A percentile compares a stretch with the other conserved stretches of the same genome.
Evolutionary conservation across 805 yeast genomes (phyloP).

Genomic region (Martiniozyma abietophila): DNA sequence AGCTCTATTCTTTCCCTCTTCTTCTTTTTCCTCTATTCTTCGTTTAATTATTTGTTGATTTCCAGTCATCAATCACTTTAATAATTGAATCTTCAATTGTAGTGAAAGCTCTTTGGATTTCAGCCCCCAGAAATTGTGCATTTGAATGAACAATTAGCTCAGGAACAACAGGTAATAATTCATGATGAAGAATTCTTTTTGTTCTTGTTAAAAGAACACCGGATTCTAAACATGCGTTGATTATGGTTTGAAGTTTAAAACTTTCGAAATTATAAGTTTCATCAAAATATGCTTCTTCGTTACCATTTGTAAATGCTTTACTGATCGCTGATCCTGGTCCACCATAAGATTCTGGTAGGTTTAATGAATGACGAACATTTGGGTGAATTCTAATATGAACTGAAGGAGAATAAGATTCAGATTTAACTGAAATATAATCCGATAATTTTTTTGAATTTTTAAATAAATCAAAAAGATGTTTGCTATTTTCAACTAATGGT

Average conservation of each 20-base stretch:
- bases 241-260: constrained; percentile 54
- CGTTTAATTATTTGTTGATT: too few relatives aligned
- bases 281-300: constrained; percentile 33
- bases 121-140: constrained; percentile 35
- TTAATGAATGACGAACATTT: constrained; percentile 33
- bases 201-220: constrained; percentile 46
- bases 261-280: constrained; percentile 43
- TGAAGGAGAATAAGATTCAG: constrained; percentile 55
- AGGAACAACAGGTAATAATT: constrained; percentile 59
- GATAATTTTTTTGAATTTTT: constrained; percentile 28
- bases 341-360: constrained; percentile 43
- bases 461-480: constrained; percentile 32
- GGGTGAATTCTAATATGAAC: constrained; percentile 54
- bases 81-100: constrained; percentile 27
- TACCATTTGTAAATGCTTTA: constrained; percentile 36
- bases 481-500: constrained; percentile 35
- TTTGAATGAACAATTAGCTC: constrained; percentile 45
- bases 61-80: constrained; percentile 7
- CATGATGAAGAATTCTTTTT: constrained; percentile 65
- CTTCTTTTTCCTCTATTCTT: too few relatives aligned
- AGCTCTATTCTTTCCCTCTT: too few relatives aligned
- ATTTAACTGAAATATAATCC: constrained; percentile 40
- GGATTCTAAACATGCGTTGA: constrained; percentile 45
- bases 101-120: constrained; percentile 35
- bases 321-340: constrained; percentile 32